Base-by-base conservation (phyloP, 2,329 filamentous ascomycete species). In the Aspergillus proliferans region DNA sequence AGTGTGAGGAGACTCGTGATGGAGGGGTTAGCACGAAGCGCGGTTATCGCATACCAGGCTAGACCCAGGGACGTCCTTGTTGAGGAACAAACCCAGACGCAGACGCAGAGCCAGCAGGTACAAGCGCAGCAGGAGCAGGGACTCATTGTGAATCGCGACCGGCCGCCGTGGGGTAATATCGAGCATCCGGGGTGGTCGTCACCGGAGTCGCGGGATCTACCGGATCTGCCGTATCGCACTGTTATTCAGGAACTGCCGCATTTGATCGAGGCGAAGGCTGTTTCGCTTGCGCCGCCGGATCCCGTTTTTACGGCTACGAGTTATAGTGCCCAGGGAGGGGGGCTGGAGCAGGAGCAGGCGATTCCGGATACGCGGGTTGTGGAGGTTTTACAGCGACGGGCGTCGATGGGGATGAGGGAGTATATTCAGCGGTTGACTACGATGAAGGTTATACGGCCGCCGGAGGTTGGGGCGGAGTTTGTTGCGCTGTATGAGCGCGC, bases 121-220 rank as follows among this genome's bases (percentile, higher is more conserved):
- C 26, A 30, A 30, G 26, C 26, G 5, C 26, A 30, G 26, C 26
- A 30, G 5, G 26, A 30, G 26, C 26, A 30, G 10, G 26, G 26
- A 30, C 63, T 71, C 34, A 47, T 62, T 12, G 55, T 70, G 14
- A 55, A 70, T 26, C 63, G 65, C 8, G 68, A 68, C 54, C 64
- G 75, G 40, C 80, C 86, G 22, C 81, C 73, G 55, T 97, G 92
- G 92, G 89, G 88, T 19, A 73, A 82, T n/a, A 83, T 97, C 46
- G 82, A 87, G 51, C 93, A 98, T 65, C 76, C 83, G 14, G 93
- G 92, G 46, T 97, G 93, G 92, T 86, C 86, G 2, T 87, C 89
- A 2, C 92, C 92, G 5, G 79, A 81, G 26, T 86, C 83, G 1
- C 74, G 80, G 7, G 87, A 93, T 62, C 72, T 93, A 15, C 84